These are phyloP conservation scores for Thermoascus crustaceus DNA, from an alignment of 2,329 filamentous ascomycete genomes.

Conservation along the genomic window DNA sequence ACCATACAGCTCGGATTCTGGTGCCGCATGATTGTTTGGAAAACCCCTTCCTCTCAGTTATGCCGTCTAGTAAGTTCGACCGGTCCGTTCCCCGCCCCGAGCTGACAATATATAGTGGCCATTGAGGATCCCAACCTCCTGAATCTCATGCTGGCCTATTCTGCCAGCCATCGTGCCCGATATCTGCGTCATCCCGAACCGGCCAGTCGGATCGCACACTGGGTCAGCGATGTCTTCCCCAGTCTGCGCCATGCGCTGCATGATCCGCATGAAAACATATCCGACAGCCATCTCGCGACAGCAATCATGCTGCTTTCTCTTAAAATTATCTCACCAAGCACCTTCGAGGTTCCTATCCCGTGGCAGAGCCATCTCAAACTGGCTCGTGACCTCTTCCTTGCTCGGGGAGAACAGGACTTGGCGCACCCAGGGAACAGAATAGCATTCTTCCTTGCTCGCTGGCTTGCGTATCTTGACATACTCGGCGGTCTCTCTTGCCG, in stretches of 20 bases:
- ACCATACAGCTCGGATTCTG: constrained; percentile 65
- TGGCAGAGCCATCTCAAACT: constrained; percentile 75
- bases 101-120: constrained; percentile 42
- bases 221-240: constrained; percentile 64
- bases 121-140: constrained; percentile 52
- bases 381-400: constrained; percentile 65
- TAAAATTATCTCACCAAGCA: constrained; percentile 73
- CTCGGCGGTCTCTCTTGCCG: constrained; percentile 62
- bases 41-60: constrained; percentile 52
- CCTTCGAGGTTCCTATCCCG: constrained; percentile 69
- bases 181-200: constrained; percentile 67
- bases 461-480: constrained; percentile 79
- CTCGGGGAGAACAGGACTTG: constrained; percentile 52
- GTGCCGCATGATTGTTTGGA: constrained; percentile 55
- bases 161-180: constrained; percentile 72
- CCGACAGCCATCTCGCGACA: constrained; percentile 66
- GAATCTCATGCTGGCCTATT: constrained; percentile 70
- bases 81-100: constrained; percentile 20
- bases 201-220: constrained; percentile 66
- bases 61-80: constrained; percentile 51
- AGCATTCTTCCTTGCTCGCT: constrained; percentile 68
- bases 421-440: constrained; percentile 47
- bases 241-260: constrained; percentile 60
- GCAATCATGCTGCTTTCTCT: constrained; percentile 79
- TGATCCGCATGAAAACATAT: constrained; percentile 54